Conservation (phyloP, 1,284 basidiomycete genomes). For the Veloporphyrellus conicus region DNA sequence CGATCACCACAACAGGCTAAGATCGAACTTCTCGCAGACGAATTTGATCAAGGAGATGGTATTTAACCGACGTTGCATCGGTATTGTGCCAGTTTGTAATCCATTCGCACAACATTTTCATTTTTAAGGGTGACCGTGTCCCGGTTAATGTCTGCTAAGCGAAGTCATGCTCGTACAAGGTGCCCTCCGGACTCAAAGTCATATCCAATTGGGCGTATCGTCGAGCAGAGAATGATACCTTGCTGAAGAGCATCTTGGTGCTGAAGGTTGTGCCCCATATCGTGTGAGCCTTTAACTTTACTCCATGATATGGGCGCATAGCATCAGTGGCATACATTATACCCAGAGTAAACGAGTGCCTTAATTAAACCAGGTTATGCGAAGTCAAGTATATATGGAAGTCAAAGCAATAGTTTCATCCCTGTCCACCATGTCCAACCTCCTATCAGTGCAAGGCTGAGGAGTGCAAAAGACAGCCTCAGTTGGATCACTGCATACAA, state of each 20-base stretch:
- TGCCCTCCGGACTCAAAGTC: slow-evolving; percentile 65
- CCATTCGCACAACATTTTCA: not conserved
- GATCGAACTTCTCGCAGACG: slow-evolving; percentile 53
- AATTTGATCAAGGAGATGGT: slow-evolving; percentile 60
- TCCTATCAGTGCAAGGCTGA: slow-evolving; percentile 51
- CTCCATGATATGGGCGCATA: slow-evolving; percentile 2
- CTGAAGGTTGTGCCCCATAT: slow-evolving; percentile 4
- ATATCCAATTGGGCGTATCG: slow-evolving; percentile 73
- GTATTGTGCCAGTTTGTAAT: slow-evolving; percentile 3
- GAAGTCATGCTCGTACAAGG: slow-evolving; percentile 69
- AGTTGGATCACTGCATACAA: slow-evolving; percentile 67
- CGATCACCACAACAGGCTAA: slow-evolving; percentile 50
- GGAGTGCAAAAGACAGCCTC: slow-evolving; percentile 55
- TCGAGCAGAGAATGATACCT: slow-evolving; percentile 59
- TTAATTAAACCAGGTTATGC: not conserved
- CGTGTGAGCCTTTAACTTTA: not conserved
- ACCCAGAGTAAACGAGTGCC: not conserved
- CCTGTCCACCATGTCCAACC: slow-evolving; percentile 59
- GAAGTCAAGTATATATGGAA: not conserved
- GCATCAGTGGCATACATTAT: slow-evolving; percentile 18
- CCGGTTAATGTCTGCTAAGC: not conserved
- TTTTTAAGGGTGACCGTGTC: not conserved
- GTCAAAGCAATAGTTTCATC: slow-evolving; percentile 43
- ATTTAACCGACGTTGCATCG: slow-evolving; percentile 32
- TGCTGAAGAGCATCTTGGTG: not conserved